Base-by-base conservation (phyloP, 2,329 filamentous ascomycete genomes). In the Neobulgaria alba region DNA sequence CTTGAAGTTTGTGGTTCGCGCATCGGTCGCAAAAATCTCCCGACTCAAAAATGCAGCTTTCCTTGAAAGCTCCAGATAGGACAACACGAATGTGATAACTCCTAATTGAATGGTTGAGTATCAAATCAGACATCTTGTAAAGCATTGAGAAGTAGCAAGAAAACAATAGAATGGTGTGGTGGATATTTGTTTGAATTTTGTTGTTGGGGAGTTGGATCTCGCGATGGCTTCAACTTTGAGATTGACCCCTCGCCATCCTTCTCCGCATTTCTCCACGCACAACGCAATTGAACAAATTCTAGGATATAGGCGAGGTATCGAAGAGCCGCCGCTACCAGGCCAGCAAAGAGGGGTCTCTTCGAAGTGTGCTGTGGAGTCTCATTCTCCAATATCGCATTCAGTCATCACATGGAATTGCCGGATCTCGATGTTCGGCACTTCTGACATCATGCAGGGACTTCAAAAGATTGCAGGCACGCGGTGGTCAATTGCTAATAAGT, bases 211-310 rank as follows among this genome's bases (percentile, higher is more conserved):
- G 38, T 30, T 31, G 29, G 45, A 48, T 42, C 32, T 52, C 43
- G 47, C 38, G 51, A 54, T 52, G 44, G 48, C 51, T 47, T 54
- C 51, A 54, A 19, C 39, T 39, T 38, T 16, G 16, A 41, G 38
- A 31, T 36, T 14, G 32, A 32, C 39, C 36, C 31, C 31, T 4
- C 15, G 20, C 41, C 15, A 26, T 41, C 33, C 30, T 18, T 26
- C 3, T 44, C 20, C 36, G 37, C 38, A 34, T 41, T 43, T 17
- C 41, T 36, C 36, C 33, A 29, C 14, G 32, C 36, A 39, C 47
- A 26, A 43, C 36, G 20, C 17, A 26, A 19, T 26, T 31, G 29
- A 10, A 16, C 5, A 29, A 10, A 43, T 32, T 18, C 20, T 20
- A 26, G 10, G 29, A 21, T 21, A 12, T 34, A 26, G 10, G 33